These are phyloP conservation scores for Naganishia liquefaciens DNA, from an alignment of 1,284 basidiomycete species.

Conservation along the genomic window DNA sequence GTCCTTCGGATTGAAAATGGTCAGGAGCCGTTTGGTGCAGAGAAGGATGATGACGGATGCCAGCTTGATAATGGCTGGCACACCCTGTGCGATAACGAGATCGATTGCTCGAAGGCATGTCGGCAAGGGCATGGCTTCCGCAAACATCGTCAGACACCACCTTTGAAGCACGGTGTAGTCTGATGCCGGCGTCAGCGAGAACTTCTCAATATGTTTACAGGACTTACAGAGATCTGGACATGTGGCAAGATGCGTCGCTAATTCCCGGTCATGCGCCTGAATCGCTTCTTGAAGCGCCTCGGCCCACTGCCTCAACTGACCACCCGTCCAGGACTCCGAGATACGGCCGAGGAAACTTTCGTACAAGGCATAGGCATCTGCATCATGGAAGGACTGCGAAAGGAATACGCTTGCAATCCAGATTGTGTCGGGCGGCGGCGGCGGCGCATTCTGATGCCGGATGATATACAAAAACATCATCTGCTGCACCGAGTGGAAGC, in stretches of 20 bases:
- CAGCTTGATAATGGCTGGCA: conserved; percentile 13
- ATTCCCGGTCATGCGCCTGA: conserved; percentile 16
- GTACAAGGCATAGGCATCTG: conserved; percentile 15
- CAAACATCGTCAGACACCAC: conserved; percentile 21
- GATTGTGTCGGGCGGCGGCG: conserved; percentile 19
- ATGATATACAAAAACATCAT: conserved; percentile 24
- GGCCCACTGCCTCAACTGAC: conserved; percentile 13
- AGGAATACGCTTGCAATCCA: conserved; percentile 25
- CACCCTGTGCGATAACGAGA: conserved; percentile 14
- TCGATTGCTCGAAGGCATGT: conserved; percentile 19
- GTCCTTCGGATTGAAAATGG: conserved; percentile 6
- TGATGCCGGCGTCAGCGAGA: neutral
- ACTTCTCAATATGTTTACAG: neutral
- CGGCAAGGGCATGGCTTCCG: conserved; percentile 19
- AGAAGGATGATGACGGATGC: conserved; percentile 11
- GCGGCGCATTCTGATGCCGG: conserved; percentile 12
- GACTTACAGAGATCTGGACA: conserved; percentile 19
- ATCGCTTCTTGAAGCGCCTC: conserved; percentile 14
- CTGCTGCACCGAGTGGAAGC: conserved; percentile 19
- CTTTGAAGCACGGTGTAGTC: conserved; percentile 14
- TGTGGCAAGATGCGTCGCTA: conserved; percentile 16
- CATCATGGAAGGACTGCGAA: conserved; percentile 22
- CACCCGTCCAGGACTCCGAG: neutral
- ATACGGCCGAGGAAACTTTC: conserved; percentile 16
- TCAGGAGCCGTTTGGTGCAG: conserved; percentile 9